Evolutionary conservation across 2,329 filamentous ascomycete genomes (phyloP), one percentile per base, ranked within the genome.

Genomic region (Eurotiales sp.): DNA sequence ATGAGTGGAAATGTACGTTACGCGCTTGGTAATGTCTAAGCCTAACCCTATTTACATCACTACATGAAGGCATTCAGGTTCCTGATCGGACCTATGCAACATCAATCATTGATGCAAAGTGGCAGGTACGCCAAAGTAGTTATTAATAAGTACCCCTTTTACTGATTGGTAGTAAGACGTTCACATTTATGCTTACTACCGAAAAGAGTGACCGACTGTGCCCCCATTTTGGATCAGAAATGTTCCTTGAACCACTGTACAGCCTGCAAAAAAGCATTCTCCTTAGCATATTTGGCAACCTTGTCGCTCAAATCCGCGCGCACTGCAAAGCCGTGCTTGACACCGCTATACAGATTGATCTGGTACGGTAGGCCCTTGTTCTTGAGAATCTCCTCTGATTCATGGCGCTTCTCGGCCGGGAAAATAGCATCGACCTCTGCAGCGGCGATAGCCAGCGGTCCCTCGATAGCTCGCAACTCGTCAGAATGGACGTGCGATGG

Each of bases 261-360:
- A 19, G 87, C 87, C 73, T 92, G 88, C 48, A 77, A 60, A 64
- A 91, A 90, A 1, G 88, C 87, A 66, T 84, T 79, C 70, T 92
- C 86, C 75, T 87, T 90, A 14, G 86, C 85, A 60, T 79, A 90
- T 61, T 77, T 81, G 59, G 78, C 66, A 19, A 70, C 52, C 62
- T 76, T 77, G 52, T 82, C 74, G 43, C 61, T 75, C 10, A 77
- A 50, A 64, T 91, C 85, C 27, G 75, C 77, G 34, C 87, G 79
- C 1, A 89, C 82, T 1, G 83, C 75, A 60, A 91, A 93, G 0
- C 88, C 88, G 67, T 92, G 88, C 53, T 72, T 70, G 15, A 86
- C 81, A 46, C 81, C 81, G 0, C 80, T 82, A 73, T 80, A 91
- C 4, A 91, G 72, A 63, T 77, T 86, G 62, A 91, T 84, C 71